A percentile compares a stretch with the other conserved stretches of the same genome.
Conservation (phyloP, 805 yeast species). For the Metschnikowia santaceciliae region DNA sequence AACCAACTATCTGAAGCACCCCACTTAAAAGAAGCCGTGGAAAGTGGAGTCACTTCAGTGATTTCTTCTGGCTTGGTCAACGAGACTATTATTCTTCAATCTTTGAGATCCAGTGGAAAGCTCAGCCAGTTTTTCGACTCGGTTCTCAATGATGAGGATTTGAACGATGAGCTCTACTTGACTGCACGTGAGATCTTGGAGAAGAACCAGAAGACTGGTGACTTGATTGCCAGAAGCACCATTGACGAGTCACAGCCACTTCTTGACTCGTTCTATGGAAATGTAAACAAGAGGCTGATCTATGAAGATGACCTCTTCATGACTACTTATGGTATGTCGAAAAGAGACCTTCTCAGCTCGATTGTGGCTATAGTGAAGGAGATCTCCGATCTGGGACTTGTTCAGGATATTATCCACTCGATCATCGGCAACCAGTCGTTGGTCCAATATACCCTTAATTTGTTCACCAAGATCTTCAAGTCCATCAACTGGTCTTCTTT, state of each 20-base stretch:
- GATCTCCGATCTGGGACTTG: constrained; percentile 22
- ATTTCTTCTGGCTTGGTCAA: constrained; percentile 16
- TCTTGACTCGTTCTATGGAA: constrained; percentile 10
- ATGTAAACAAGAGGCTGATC: constrained; percentile 11
- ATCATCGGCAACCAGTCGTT: constrained; percentile 22
- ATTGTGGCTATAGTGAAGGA: constrained; percentile 19
- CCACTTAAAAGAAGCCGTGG: constrained; percentile 13
- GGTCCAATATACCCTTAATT: constrained; percentile 18
- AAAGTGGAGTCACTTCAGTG: constrained; percentile 13
- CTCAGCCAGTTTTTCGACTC: constrained; percentile 15
- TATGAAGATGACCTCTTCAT: constrained; percentile 8
- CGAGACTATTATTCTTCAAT: constrained; percentile 14
- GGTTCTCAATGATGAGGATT: constrained; percentile 15
- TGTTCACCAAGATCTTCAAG: constrained; percentile 21
- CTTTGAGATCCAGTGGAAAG: constrained; percentile 13
- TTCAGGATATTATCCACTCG: constrained; percentile 20
- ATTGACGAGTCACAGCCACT: constrained; percentile 12
- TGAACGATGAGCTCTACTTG: constrained; percentile 14
- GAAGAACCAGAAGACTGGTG: background rate
- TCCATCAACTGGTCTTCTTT: constrained; percentile 21
- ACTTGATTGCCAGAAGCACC: constrained; percentile 7
- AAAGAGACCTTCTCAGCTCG: constrained; percentile 15
- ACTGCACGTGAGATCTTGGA: constrained; percentile 9
- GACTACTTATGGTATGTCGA: constrained; percentile 12
- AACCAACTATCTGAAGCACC: constrained; percentile 17